Evolutionary conservation across 108 stramenopile species (phyloP), one percentile per base, ranked within the genome.

Genomic region (Stephanodiscus minutulus): DNA sequence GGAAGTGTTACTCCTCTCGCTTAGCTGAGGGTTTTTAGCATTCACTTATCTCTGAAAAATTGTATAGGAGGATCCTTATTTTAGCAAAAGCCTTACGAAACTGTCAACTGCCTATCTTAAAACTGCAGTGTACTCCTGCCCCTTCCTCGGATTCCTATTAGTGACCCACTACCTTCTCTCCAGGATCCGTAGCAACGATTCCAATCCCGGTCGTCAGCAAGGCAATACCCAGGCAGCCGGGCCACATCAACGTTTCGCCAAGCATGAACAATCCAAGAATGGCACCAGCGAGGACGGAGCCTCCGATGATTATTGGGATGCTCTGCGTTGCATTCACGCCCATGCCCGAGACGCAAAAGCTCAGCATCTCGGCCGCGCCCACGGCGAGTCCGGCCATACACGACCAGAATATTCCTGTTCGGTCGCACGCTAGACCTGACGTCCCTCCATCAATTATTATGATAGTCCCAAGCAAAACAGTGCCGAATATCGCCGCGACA

Each of bases 241-340:
- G 72, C 5, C 35, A 50, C n/a, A 76, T 50, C 41, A 91, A 36
- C 1, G 46, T 57, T 71, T 91, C 90, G 17, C 66, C 31, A 66
- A 91, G 63, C 25, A 70, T 50, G 5, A 82, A n/a, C 20, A 47
- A 24, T 31, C 90, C 90, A 28, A 91, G 54, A 20, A 85, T 64
- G 18, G 79, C 70, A 12, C 90, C 90, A 69, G 87, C 85, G 54
- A 91, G 35, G 50, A 91, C 90, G 0, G 73, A 75, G 0, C 90
- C 90, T 21, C 89, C 89, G 60, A 90, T 91, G 48, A 87, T 82
- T 11, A 85, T 74, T 2, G 90, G 90, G 61, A 91, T 88, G 20
- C 70, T 61, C 71, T 91, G 85, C 47, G 74, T 81, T 11, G 90
- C 90, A 41, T 70, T 85, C 7, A 91, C 90, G 9, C 90, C 90